Percentiles rank a stretch among this genome's conserved stretches.
These are phyloP conservation scores for Leccinum subrobustum DNA, from an alignment of 1,284 basidiomycete species.

Conservation along the genomic window DNA sequence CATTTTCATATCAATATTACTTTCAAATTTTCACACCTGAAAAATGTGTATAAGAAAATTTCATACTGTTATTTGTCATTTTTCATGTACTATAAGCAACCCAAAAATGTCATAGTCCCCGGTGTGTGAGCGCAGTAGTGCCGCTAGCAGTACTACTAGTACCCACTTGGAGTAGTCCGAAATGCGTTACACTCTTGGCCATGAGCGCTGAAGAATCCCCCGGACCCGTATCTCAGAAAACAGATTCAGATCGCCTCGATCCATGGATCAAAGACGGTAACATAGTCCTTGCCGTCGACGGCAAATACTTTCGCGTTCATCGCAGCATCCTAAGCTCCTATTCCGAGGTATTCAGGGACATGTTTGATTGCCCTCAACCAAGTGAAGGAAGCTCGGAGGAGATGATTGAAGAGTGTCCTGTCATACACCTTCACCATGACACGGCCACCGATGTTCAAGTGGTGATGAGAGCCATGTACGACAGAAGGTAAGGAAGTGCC, in stretches of 20 bases:
- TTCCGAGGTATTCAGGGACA: conserved; percentile 14
- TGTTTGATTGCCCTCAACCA: conserved; percentile 6
- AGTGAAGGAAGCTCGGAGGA: background rate
- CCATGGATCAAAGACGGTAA: conserved; percentile 15
- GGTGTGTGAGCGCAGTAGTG: too few relatives aligned
- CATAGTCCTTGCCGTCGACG: conserved; percentile 12
- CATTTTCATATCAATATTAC: too few relatives aligned
- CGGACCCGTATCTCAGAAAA: background rate
- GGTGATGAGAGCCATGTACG: conserved; percentile 19
- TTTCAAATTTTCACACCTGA: too few relatives aligned
- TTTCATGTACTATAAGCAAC: too few relatives aligned
- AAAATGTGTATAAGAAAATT: too few relatives aligned
- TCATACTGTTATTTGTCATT: too few relatives aligned
- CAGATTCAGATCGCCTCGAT: conserved; percentile 10
- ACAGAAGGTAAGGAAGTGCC: conserved; percentile 13
- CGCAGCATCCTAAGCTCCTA: conserved; percentile 10
- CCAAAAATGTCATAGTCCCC: too few relatives aligned
- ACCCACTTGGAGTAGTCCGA: too few relatives aligned
- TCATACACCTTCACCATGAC: conserved; percentile 19
- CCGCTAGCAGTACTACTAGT: too few relatives aligned
- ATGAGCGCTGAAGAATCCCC: background rate
- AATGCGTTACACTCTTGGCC: background rate
- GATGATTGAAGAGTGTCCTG: conserved; percentile 18
- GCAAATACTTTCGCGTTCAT: conserved; percentile 16
- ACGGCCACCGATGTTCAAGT: conserved; percentile 13